Conservation (phyloP, 2,329 filamentous ascomycete species). For the Fusarium sp. region DNA sequence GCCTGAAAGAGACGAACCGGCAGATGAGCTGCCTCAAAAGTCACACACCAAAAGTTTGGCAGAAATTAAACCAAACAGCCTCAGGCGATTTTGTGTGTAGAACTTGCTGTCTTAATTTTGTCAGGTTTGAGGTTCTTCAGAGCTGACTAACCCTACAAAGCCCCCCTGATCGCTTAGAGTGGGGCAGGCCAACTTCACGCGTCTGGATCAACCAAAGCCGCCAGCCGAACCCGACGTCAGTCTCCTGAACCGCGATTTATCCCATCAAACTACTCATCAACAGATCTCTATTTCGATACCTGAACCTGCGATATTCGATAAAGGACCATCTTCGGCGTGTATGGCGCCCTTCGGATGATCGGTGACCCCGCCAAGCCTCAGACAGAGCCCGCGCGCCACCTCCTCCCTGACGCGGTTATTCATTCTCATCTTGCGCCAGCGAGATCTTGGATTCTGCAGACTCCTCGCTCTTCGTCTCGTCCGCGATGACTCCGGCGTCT, state of each 20-base stretch:
- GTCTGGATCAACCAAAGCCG: slow-evolving; percentile 49
- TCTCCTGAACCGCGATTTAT: slow-evolving; percentile 38
- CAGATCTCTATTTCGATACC: slow-evolving; percentile 39
- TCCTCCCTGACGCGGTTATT: slow-evolving; percentile 48
- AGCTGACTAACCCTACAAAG: slow-evolving; percentile 16
- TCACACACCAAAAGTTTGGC: neutral
- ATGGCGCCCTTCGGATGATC: slow-evolving; percentile 48
- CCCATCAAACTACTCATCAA: slow-evolving; percentile 49
- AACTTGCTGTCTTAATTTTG: neutral
- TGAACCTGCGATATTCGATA: slow-evolving; percentile 29
- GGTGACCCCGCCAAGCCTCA: slow-evolving; percentile 48
- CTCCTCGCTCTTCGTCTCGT: slow-evolving; percentile 28
- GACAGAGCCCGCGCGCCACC: slow-evolving; percentile 52
- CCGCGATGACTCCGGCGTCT: slow-evolving; percentile 53
- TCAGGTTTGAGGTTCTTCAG: neutral
- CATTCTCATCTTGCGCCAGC: slow-evolving; percentile 37
- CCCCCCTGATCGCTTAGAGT: slow-evolving; percentile 6
- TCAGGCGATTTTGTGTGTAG: neutral
- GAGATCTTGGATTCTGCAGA: slow-evolving; percentile 25
- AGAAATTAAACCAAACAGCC: slow-evolving; percentile 13
- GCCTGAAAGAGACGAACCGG: slow-evolving; percentile 23
- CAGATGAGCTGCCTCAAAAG: slow-evolving; percentile 17
- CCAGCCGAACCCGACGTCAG: slow-evolving; percentile 53
- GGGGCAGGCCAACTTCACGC: slow-evolving; percentile 57
- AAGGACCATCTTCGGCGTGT: slow-evolving; percentile 17